These are phyloP conservation scores for Marasmius sp. DNA, from an alignment of 1,284 basidiomycete species.

Conservation along the genomic window DNA sequence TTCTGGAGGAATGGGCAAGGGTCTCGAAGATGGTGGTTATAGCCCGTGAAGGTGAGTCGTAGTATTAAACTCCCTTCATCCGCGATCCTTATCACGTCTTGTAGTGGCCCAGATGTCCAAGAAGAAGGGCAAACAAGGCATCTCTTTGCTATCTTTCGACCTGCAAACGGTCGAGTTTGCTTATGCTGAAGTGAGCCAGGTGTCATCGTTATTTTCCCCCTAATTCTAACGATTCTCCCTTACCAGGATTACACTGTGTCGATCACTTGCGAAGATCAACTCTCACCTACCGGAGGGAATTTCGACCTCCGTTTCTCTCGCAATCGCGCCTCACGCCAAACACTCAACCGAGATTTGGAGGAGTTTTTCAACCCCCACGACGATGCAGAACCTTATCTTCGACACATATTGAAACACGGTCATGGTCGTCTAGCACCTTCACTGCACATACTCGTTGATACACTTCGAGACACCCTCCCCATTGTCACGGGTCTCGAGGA, in stretches of 20 bases:
- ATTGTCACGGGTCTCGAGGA: conserved; percentile 69
- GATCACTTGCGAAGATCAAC: conserved; percentile 70
- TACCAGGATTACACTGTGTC: conserved; percentile 69
- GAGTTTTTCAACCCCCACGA: conserved; percentile 65
- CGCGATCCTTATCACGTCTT: conserved; percentile 10
- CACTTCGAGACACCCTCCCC: conserved; percentile 73
- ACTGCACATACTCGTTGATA: conserved; percentile 59
- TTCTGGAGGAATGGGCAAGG: conserved; percentile 87
- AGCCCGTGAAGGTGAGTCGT: conserved; percentile 71
- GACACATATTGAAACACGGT: conserved; percentile 62
- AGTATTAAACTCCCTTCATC: conserved; percentile 1
- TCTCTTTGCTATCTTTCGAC: conserved; percentile 82
- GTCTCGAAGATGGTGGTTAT: conserved; percentile 92
- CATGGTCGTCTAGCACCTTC: conserved; percentile 64
- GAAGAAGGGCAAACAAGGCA: conserved; percentile 66
- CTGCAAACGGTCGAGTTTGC: conserved; percentile 87
- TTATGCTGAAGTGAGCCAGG: conserved; percentile 55
- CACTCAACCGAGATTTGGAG: conserved; percentile 21
- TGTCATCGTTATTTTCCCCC: background rate
- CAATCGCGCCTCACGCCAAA: conserved; percentile 27
- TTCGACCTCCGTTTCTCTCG: conserved; percentile 76
- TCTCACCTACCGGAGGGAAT: conserved; percentile 60
- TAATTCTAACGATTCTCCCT: background rate
- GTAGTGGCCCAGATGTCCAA: conserved; percentile 81
- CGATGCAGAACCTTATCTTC: conserved; percentile 69